Evolutionary conservation across 148 eudicot species (phyloP), one percentile per base, ranked within the genome.

Genomic region (Fagopyrum homotropicum): DNA sequence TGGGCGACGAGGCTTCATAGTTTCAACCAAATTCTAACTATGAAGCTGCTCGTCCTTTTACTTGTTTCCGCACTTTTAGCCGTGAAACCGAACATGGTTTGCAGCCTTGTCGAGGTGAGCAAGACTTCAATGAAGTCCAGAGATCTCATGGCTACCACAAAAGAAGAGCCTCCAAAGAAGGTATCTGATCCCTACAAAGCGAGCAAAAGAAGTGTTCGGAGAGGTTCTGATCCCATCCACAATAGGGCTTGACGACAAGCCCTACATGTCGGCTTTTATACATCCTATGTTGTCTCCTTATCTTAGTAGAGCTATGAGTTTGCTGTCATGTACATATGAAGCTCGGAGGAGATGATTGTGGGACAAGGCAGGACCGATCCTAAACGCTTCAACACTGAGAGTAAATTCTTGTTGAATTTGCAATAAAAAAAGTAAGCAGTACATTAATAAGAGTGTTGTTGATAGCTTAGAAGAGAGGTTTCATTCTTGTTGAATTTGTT

Each of bases 191-290:
- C 88, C 45, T 73, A 77, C 43, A 79, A 79, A 76, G 78, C 89
- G 44, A 87, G 97, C 80, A 77, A 90, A 82, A 64, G 97, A 69
- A 80, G 82, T 59, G 91, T 88, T 59, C 84, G 84, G 45, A 83
- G 77, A 84, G 97, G 97, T 71, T 82, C 95, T 16, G 90, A 92
- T 78, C 97, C 97, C 19, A 92, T 92, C 80, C 97, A 92, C 80
- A 92, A 92, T 82, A 84, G 80, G 79, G 74, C 81, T 72, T 89
- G 82, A 83, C 16, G 82, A 83, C 16, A 61, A 64, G 76, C 48
- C 60, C 61, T 77, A 49, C 55, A 30, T 15, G 5, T 22, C 16
- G 35, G 52, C 56, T 73, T 73, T 35, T 35, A 35, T 0, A 35
- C 40, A 35, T 35, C 40, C 40, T 35, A 35, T 35, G 40, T 35